Conservation (phyloP, 2,329 filamentous ascomycete species). For the Sclerotinia nivalis region DNA sequence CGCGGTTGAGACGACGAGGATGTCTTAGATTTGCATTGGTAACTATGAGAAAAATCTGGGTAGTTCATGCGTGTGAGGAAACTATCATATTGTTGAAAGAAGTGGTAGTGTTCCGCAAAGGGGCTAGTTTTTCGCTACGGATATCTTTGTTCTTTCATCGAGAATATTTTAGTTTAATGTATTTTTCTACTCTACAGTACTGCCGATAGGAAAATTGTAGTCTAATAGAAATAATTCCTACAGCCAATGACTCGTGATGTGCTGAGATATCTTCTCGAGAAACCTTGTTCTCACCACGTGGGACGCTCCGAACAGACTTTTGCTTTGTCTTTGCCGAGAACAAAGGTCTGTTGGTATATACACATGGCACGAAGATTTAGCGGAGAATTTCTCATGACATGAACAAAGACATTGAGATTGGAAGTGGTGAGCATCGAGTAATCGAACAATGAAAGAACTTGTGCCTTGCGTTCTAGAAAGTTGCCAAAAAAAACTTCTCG, state of each 20-base stretch:
- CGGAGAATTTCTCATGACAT: neutral
- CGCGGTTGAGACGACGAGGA: neutral
- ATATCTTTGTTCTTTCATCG: constrained; percentile 5
- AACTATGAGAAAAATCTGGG: neutral
- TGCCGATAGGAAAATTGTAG: neutral
- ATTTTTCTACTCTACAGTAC: neutral
- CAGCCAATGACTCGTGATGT: neutral
- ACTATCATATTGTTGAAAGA: constrained; percentile 5
- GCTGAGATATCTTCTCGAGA: neutral
- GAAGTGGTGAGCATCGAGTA: neutral
- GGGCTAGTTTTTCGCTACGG: neutral
- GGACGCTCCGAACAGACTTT: neutral
- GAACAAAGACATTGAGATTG: neutral
- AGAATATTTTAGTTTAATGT: neutral
- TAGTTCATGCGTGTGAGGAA: neutral
- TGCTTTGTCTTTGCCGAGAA: neutral
- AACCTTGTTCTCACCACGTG: neutral
- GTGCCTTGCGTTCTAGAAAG: neutral
- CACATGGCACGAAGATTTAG: neutral
- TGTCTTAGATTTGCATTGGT: neutral
- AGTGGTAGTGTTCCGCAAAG: neutral
- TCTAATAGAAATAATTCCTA: neutral
- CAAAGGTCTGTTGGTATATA: neutral
- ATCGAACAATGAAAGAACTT: neutral
- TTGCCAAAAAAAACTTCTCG: neutral